These are phyloP conservation scores for Metarhizium album DNA, from an alignment of 2,329 filamentous ascomycete genomes.

Conservation along the genomic window DNA sequence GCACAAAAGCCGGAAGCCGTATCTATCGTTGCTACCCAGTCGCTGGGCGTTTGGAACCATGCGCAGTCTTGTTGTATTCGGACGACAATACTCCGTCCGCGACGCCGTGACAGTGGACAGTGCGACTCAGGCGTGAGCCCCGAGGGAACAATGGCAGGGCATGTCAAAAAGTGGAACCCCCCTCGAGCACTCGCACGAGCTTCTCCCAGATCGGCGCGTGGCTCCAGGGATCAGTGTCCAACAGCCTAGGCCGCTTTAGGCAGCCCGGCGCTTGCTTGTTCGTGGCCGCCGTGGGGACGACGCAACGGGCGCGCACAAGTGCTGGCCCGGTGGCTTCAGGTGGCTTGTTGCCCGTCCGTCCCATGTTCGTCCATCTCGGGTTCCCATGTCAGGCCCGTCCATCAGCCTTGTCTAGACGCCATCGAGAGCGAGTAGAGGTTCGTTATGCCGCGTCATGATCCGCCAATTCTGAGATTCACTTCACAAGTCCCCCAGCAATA, in stretches of 20 bases:
- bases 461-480: not conserved
- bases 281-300: no score
- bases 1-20: not conserved
- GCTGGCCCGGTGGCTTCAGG: no score
- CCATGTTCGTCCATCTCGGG: no score
- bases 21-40: no score
- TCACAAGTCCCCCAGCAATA: not conserved
- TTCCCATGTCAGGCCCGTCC: not conserved
- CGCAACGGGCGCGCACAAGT: no score
- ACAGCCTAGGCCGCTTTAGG: constrained; percentile 16
- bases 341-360: no score
- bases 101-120: no score
- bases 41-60: not conserved
- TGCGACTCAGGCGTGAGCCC: no score
- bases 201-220: constrained; percentile 24
- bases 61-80: no score
- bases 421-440: not conserved
- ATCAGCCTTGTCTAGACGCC: not conserved
- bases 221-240: constrained; percentile 23
- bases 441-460: not conserved
- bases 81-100: no score
- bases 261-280: not conserved
- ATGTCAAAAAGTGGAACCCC: constrained; percentile 7
- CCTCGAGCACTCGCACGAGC: constrained; percentile 8
- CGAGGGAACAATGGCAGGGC: no score